phyloP scores from a whole-genome alignment of 2,329 filamentous ascomycete species.

The Xylariaceae sp. region DNA sequence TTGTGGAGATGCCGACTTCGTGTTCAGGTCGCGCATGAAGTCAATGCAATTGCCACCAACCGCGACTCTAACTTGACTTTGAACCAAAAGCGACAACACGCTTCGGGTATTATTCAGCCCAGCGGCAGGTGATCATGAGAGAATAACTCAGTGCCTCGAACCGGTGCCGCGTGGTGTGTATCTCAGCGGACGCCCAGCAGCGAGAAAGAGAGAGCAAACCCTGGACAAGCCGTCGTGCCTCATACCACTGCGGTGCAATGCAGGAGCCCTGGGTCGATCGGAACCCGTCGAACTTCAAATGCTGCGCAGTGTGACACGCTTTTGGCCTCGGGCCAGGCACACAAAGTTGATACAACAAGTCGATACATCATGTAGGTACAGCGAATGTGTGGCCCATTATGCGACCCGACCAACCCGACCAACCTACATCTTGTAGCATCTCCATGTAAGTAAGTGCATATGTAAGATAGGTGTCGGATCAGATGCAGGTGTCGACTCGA shows the following conservation, averaged over 20 bases:
- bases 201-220: too few relatives aligned
- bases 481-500: too few relatives aligned
- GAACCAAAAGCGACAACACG: neutral
- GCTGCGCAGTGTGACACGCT: too few relatives aligned
- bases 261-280: constrained; percentile 20
- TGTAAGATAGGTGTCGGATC: too few relatives aligned
- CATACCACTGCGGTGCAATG: neutral
- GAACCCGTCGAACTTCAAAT: constrained; percentile 11
- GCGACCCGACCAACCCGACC: too few relatives aligned
- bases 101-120: too few relatives aligned
- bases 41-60: neutral
- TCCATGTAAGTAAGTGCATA: too few relatives aligned
- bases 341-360: too few relatives aligned
- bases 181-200: constrained; percentile 5
- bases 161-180: constrained; percentile 1
- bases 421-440: too few relatives aligned
- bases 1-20: neutral
- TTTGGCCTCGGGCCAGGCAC: too few relatives aligned
- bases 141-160: constrained; percentile 12
- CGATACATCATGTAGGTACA: too few relatives aligned
- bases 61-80: neutral
- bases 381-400: too few relatives aligned
- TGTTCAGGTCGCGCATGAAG: neutral
- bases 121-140: constrained; percentile 10
- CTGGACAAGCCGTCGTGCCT: neutral